Base-by-base conservation (phyloP, 768 basidiomycete genomes). In the Austroboletus festivus region DNA sequence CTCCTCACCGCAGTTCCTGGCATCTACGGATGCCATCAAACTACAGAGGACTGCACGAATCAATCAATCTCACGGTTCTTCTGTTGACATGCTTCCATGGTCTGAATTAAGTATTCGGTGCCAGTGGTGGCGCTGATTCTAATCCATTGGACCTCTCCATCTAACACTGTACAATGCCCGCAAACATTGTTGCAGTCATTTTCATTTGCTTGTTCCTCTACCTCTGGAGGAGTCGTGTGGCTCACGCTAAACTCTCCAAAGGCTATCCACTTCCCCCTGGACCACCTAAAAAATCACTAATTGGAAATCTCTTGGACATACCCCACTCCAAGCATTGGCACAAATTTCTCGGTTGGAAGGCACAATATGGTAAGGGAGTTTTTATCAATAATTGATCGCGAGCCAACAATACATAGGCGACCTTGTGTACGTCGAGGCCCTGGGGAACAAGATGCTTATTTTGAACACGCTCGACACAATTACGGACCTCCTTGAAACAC, bases 391-490 rank as follows among this genome's bases (percentile, higher is more conserved):
- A 7, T 35, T 26, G n/a, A 41, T 34, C 12, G 28, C 12, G 20
- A n/a, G 18, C 3, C 11, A 21, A 11, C 15, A n/a, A 31, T 28
- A 38, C 26, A 10, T 18, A 68, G 65, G 67, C 8, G 63, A 68
- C 38, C 33, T 71, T 10, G 56, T 71, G 5, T 62, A 60, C 48
- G 52, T 62, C 15, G 50, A 63, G 11, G 61, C 52, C 4, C 40
- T 69, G 3, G 67, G 68, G 3, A 65, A 55, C 38, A 42, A 42
- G 13, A 44, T 69, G 5, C 53, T 71, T 19, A 44, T 70, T 16
- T 33, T 71, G 9, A 70, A 66, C 48, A 60, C 64, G 3, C n/a
- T 58, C 4, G 44, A 65, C 18, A 46, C 58, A 3, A 54, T 68
- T 7, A 46, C 48, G 8, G 68, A 68, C 15, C 56, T 70, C 2